Percentiles rank a stretch among this genome's conserved stretches.
Conservation (phyloP, 345 rosid genomes). For the Salix caprea region DNA sequence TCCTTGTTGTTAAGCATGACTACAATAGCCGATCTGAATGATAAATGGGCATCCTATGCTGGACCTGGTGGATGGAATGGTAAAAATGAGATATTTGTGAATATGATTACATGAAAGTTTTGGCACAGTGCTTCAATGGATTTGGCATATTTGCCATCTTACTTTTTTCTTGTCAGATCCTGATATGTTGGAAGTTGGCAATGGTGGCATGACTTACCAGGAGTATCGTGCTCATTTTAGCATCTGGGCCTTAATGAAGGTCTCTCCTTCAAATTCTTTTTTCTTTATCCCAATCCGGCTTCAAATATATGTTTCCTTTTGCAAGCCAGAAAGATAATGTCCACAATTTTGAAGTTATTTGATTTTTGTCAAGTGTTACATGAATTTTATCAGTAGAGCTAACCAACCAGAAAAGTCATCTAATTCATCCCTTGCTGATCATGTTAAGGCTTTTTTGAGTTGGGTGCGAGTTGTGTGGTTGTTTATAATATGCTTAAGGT, state of each 20-base stretch:
- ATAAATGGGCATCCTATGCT: constrained; percentile 94
- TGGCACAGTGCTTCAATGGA: not conserved
- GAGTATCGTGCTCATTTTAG: constrained; percentile 94
- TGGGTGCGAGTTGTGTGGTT: not conserved
- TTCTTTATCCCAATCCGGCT: constrained; percentile 1
- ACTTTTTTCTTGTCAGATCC: constrained; percentile 54
- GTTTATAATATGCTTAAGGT: not conserved
- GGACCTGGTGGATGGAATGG: constrained; percentile 99
- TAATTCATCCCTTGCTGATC: not conserved
- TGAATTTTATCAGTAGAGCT: not conserved
- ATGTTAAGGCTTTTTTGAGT: not conserved
- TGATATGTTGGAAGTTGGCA: constrained; percentile 98
- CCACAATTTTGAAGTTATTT: not conserved
- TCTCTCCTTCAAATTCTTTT: constrained; percentile 11
- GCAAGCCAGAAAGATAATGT: not conserved
- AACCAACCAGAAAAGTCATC: not conserved
- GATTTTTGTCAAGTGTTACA: not conserved
- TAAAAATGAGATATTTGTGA: constrained; percentile 22
- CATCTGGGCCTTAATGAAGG: constrained; percentile 99
- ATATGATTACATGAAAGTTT: not conserved
- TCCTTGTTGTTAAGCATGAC: constrained; percentile 64
- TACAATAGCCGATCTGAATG: constrained; percentile 80
- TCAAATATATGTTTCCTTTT: not conserved
- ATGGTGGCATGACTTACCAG: constrained; percentile 85
- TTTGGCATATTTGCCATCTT: constrained; percentile 5